These are phyloP conservation scores for Barnettozyma pratensis DNA, from an alignment of 805 yeast genomes.

Conservation along the genomic window DNA sequence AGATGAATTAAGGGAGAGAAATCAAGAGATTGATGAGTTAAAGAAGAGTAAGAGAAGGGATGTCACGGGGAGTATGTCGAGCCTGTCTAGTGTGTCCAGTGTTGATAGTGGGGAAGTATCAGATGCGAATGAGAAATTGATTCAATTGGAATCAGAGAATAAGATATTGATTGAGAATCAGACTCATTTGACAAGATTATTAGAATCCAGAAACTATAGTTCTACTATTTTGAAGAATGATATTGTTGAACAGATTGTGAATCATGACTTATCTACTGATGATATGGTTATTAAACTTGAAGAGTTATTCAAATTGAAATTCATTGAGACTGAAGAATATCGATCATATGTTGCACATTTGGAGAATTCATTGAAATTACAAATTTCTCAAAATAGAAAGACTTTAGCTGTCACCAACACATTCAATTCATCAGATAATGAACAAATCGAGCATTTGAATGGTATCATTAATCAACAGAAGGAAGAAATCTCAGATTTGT, in stretches of 20 bases:
- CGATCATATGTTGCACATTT: slow-evolving; percentile 54
- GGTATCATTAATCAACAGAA: slow-evolving; percentile 47
- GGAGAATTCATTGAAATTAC: slow-evolving; percentile 43
- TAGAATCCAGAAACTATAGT: slow-evolving; percentile 55
- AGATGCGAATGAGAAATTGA: slow-evolving; percentile 25
- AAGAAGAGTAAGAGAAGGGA: slow-evolving; percentile 15
- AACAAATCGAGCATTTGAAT: slow-evolving; percentile 12
- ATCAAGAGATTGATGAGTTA: slow-evolving; percentile 42
- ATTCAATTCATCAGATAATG: neutral
- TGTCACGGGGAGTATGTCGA: neutral
- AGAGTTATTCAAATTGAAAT: slow-evolving; percentile 42
- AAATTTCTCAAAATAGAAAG: slow-evolving; percentile 9
- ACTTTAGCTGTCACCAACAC: neutral
- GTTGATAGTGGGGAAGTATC: neutral
- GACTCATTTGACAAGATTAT: slow-evolving; percentile 62
- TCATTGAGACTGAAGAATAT: slow-evolving; percentile 52
- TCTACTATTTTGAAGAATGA: slow-evolving; percentile 53
- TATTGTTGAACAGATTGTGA: slow-evolving; percentile 50
- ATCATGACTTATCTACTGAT: slow-evolving; percentile 9
- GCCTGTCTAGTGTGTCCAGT: neutral
- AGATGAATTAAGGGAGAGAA: slow-evolving; percentile 57
- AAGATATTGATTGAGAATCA: slow-evolving; percentile 58
- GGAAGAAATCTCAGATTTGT: slow-evolving; percentile 63
- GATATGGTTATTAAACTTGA: slow-evolving; percentile 38
- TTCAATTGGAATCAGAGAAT: slow-evolving; percentile 57